Evolutionary conservation across 2,329 filamentous ascomycete genomes (phyloP).

Genomic region (Pseudopithomyces chartarum): DNA sequence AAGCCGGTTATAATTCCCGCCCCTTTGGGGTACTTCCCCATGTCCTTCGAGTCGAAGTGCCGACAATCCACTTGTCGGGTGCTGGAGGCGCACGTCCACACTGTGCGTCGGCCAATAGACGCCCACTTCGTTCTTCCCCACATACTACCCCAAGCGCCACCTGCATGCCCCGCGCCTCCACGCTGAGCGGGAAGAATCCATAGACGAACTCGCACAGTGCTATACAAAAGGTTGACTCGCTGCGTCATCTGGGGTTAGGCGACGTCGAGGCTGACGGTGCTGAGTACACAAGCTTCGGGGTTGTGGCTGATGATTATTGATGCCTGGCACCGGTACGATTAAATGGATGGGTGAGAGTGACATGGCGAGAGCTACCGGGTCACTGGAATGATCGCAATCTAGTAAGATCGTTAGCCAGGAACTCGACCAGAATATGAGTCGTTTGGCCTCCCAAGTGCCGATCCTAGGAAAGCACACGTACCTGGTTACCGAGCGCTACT

Average conservation of each 20-base stretch:
- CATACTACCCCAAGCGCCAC: slow-evolving; percentile 26
- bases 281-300: background rate
- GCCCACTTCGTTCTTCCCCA: slow-evolving; percentile 18
- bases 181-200: slow-evolving; percentile 11
- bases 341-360: background rate
- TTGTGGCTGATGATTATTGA: background rate
- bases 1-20: slow-evolving; percentile 1
- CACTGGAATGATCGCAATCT: slow-evolving; percentile 44
- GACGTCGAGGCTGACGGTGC: background rate
- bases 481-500: slow-evolving; percentile 45
- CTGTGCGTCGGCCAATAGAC: slow-evolving; percentile 14
- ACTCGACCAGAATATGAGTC: background rate
- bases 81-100: background rate
- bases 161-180: slow-evolving; percentile 3
- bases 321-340: background rate
- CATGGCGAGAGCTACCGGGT: slow-evolving; percentile 24
- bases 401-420: slow-evolving; percentile 3
- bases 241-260: background rate
- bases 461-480: slow-evolving; percentile 15
- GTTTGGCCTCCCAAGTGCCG: background rate
- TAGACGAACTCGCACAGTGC: background rate
- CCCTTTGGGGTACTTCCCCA: background rate
- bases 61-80: slow-evolving; percentile 2
- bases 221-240: background rate
- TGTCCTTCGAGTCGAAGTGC: slow-evolving; percentile 7